Base-by-base conservation (phyloP, 805 yeast species). In the Candida chilensis region DNA sequence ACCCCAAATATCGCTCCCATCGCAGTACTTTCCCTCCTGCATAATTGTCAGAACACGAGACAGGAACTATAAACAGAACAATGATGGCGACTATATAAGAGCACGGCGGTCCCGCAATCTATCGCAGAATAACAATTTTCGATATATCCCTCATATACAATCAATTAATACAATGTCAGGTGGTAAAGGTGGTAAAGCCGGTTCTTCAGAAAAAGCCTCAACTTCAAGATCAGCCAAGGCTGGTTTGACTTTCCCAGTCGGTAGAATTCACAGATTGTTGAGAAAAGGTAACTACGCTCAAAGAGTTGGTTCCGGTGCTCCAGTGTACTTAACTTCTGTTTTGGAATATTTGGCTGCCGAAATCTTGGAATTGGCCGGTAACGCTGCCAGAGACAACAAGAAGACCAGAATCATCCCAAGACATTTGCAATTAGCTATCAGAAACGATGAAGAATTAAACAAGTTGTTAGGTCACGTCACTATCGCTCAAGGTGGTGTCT, bases 281-380 rank as follows among this genome's bases (percentile, higher is more conserved):
- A 85, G 94, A 78, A 86, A 82, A 70, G 96, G 95, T 62, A 85
- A 88, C 80, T 85, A 90, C 72, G 94, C 96, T 56, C 94, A 88
- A 71, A 81, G 97, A 73, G 81, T 90, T 51, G 96, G 97, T 77
- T 87, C 96, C 47, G 96, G 95, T 78, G 96, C 97, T 53, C 96
- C 97, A 69, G 90, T 90, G 42, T 90, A 88, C 71, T 74, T 90
- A 58, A 88, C 97, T 47, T 94, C 97, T 34, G 96, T 90, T 36
- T 74, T 90, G 52, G 97, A 90, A 69, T 90, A 90, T 64, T 76
- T 90, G 60, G 88, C 96, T 58, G 96, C 96, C 48, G 97, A 90
- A 78, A 86, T 90, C 46, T 78, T 90, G 54, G 97, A 90, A 72
- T 80, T 86, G 65, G 96, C 96, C 41, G 96, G 96, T 74, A 86